Evolutionary conservation across 176 grass and related monocot species (phyloP).

Genomic region (Avena insularis): DNA sequence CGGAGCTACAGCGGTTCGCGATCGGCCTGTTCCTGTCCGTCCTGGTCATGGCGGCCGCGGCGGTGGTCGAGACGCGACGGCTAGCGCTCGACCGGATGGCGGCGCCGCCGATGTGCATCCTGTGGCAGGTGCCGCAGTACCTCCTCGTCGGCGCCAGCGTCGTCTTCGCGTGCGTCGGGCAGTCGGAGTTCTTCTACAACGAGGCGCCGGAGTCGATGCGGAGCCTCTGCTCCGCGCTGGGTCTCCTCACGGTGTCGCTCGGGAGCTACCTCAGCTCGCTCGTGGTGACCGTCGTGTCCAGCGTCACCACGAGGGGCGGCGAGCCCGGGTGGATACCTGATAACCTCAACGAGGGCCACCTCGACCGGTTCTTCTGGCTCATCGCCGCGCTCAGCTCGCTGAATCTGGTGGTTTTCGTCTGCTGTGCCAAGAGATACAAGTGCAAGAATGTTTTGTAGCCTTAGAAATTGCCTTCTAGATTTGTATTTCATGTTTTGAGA

Average conservation of each 20-base stretch:
- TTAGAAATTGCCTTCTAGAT: background rate
- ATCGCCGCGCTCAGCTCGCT: conserved; percentile 43
- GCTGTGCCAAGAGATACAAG: conserved; percentile 48
- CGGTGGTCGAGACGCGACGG: conserved; percentile 62
- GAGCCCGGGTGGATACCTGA: conserved; percentile 62
- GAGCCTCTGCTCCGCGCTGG: conserved; percentile 56
- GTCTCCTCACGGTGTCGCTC: conserved; percentile 45
- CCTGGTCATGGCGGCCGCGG: conserved; percentile 70
- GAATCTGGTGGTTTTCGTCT: conserved; percentile 53
- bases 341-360: conserved; percentile 59
- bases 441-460: conserved; percentile 34
- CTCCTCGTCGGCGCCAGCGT: conserved; percentile 60
- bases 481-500: background rate
- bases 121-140: conserved; percentile 78
- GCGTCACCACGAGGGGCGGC: conserved; percentile 42
- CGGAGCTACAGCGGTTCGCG: conserved; percentile 74
- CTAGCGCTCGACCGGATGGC: conserved; percentile 49
- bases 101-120: conserved; percentile 61
- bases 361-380: conserved; percentile 66
- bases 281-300: conserved; percentile 48
- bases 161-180: conserved; percentile 63
- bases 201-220: conserved; percentile 62
- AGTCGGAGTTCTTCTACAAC: conserved; percentile 63
- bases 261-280: conserved; percentile 69
- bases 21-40: conserved; percentile 70